These are phyloP conservation scores for Phytophthora rubi DNA, from an alignment of 352 stramenopile species.

Conservation along the genomic window DNA sequence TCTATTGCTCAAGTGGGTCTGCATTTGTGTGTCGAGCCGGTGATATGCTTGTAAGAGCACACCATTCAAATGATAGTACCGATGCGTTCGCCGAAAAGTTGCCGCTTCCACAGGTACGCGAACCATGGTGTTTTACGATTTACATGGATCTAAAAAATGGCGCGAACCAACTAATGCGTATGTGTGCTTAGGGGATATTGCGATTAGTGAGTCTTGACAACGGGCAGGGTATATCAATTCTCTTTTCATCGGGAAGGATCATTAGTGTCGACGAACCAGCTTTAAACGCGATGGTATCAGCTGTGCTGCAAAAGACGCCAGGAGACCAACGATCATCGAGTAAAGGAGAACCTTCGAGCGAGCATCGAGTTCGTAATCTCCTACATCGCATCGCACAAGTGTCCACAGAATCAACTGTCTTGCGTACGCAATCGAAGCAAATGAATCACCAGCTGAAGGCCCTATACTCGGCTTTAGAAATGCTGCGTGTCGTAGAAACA, in stretches of 20 bases:
- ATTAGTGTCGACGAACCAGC: slow-evolving; percentile 26
- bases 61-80: not conserved
- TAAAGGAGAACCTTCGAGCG: slow-evolving; percentile 18
- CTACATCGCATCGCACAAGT: slow-evolving; percentile 48
- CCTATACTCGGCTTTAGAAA: slow-evolving; percentile 52
- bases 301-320: slow-evolving; percentile 18
- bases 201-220: slow-evolving; percentile 31
- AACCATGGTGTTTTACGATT: not conserved
- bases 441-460: slow-evolving; percentile 48
- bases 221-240: slow-evolving; percentile 32
- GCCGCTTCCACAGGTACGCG: slow-evolving; percentile 35
- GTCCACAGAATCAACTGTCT: slow-evolving; percentile 35
- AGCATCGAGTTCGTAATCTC: slow-evolving; percentile 43
- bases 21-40: slow-evolving; percentile 30
- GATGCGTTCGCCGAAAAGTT: slow-evolving; percentile 33
- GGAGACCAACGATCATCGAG: not conserved
- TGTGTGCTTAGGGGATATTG: slow-evolving; percentile 37
- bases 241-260: slow-evolving; percentile 47
- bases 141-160: not conserved
- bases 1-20: slow-evolving; percentile 43
- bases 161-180: not conserved
- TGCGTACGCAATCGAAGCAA: slow-evolving; percentile 42
- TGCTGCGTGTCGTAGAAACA: slow-evolving; percentile 35
- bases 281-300: slow-evolving; percentile 28
- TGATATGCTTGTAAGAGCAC: slow-evolving; percentile 16